A percentile compares a stretch with the other conserved stretches of the same genome.
phyloP scores from a whole-genome alignment of 495 filamentous ascomycete genomes.

The Aspergillus conjunctus region DNA sequence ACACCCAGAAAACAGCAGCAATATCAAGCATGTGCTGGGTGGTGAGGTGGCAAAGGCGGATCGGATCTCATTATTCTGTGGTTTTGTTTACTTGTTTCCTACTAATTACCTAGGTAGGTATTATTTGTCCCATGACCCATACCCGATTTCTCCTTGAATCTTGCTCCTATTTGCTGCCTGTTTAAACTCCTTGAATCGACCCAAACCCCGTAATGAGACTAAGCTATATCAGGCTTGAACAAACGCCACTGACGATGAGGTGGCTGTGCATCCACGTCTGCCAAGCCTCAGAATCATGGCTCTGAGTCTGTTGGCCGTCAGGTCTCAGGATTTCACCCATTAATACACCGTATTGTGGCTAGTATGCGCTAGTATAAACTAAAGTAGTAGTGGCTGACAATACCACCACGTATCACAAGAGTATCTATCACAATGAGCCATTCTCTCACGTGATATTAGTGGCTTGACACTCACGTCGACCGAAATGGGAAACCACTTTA shows the following conservation, averaged over 20 bases:
- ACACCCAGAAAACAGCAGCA: conserved; percentile 3
- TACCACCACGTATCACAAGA: background rate
- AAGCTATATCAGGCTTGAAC: background rate
- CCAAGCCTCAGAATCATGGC: conserved; percentile 6
- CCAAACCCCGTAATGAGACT: background rate
- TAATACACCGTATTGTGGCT: background rate
- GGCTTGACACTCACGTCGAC: conserved; percentile 27
- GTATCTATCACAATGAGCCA: too few species aligned
- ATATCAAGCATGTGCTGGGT: background rate
- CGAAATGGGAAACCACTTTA: conserved; percentile 45
- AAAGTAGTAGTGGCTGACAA: background rate
- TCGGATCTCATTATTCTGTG: background rate
- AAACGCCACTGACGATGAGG: conserved; percentile 10
- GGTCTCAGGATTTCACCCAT: background rate
- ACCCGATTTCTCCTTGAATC: too few species aligned
- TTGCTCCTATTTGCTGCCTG: too few species aligned
- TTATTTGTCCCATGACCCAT: background rate
- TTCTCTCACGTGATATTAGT: conserved; percentile 22
- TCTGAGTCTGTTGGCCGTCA: background rate
- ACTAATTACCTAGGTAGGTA: too few species aligned
- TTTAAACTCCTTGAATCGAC: background rate
- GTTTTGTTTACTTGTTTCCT: background rate
- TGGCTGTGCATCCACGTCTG: conserved; percentile 16
- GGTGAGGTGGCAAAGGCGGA: conserved; percentile 3
- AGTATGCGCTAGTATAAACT: background rate